A percentile compares a stretch with the other conserved stretches of the same genome.
These are phyloP conservation scores for Barnettozyma salicaria DNA, from an alignment of 805 yeast genomes.

Conservation along the genomic window DNA sequence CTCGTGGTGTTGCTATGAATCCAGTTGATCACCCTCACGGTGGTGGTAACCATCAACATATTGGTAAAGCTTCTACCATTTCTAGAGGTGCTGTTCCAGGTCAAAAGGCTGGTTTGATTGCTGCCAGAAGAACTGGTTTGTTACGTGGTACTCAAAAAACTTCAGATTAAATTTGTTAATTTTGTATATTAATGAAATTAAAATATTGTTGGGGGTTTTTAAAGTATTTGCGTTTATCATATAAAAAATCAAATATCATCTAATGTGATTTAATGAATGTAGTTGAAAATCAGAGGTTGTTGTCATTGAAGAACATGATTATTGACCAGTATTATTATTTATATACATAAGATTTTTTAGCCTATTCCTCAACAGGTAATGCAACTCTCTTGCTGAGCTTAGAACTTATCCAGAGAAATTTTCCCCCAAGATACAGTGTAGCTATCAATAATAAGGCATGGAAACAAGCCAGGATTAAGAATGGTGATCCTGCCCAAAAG, in stretches of 20 bases:
- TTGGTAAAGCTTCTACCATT: constrained; percentile 99
- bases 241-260: constrained; percentile 18
- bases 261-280: constrained; percentile 10
- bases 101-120: constrained; percentile 99
- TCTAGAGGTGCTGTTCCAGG: constrained; percentile 99
- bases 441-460: constrained; percentile 25
- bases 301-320: no score
- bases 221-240: constrained; percentile 16
- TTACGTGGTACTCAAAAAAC: constrained; percentile 99
- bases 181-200: constrained; percentile 23
- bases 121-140: constrained; percentile 99
- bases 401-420: constrained; percentile 13
- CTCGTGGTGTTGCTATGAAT: constrained; percentile 99
- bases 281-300: no score
- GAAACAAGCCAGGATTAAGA: constrained; percentile 44
- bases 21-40: constrained; percentile 99
- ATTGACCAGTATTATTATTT: neutral
- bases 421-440: constrained; percentile 20
- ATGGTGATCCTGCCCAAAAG: constrained; percentile 52
- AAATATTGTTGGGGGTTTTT: constrained; percentile 24
- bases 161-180: constrained; percentile 50
- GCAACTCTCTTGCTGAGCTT: constrained; percentile 9
- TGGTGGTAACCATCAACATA: constrained; percentile 99
- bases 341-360: constrained; percentile 7
- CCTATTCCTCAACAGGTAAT: constrained; percentile 10